Evolutionary conservation across 805 yeast species (phyloP), one percentile per base, ranked within the genome.

Genomic region (Pichia ethanolica): DNA sequence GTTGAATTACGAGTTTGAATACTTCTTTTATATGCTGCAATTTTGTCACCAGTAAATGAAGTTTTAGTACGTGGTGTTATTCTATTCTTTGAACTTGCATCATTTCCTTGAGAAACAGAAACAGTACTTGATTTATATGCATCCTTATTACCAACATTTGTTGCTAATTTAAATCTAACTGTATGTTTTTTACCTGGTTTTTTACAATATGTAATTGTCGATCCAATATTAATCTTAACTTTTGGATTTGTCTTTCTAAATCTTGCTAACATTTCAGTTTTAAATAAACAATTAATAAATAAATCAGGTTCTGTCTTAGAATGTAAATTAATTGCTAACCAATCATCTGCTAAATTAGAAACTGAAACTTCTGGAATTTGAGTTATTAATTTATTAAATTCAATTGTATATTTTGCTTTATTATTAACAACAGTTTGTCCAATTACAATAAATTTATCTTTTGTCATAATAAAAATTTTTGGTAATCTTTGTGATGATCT

Each of bases 111-210:
- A 43, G 81, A 79, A 14, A 89, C 96, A 39, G 79, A 81, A 28
- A 93, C 90, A 0, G 87, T 80, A 54, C 95, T 86, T 4, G 97
- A 88, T 70, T 93, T 93, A 72, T 93, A 93, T 10, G 70, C 52
- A 64, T 93, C 98, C 40, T 86, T 74, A 55, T 77, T 64, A 32
- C 85, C 83, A 13, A 35, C 38, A n/a, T 78, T 62, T 11, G 72
- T 74, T 43, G 83, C 84, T 39, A 75, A 65, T 46, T 75, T 79
- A 60, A 85, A 79, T 65, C 86, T 89, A 56, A 93, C 85, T 8
- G 76, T 65, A 53, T 89, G 93, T 28, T 73, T 61, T 64, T 79
- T 83, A 3, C 95, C 95, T 1, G 97, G 89, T 65, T 93, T 93
- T 75, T 91, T 93, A 68, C 84, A 87, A 67, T 93, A 93, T 53